phyloP scores from a whole-genome alignment of 805 yeast genomes.

The Tetrapisispora arboricola region DNA sequence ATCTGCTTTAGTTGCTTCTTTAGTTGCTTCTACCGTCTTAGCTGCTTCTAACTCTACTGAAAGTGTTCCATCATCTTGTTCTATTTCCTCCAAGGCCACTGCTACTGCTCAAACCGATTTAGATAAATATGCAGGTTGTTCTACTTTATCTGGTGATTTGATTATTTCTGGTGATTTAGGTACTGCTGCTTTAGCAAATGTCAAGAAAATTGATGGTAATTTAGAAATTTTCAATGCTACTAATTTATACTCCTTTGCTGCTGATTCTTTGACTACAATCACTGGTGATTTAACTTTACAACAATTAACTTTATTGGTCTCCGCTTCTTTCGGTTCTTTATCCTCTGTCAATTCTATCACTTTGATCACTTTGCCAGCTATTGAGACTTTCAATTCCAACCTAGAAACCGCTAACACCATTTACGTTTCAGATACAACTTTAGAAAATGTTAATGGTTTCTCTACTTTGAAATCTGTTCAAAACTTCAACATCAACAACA shows the following conservation, averaged over 20 bases:
- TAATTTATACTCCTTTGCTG: constrained; percentile 51
- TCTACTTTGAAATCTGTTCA: constrained; percentile 34
- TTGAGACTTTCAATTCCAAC: constrained; percentile 56
- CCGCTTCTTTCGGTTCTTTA: constrained; percentile 68
- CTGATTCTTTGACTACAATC: constrained; percentile 68
- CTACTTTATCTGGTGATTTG: constrained; percentile 72
- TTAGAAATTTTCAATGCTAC: constrained; percentile 59
- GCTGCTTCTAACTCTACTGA: constrained; percentile 18
- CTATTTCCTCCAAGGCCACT: constrained; percentile 49
- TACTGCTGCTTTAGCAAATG: constrained; percentile 59
- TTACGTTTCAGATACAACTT: constrained; percentile 62
- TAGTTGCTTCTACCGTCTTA: constrained; percentile 39
- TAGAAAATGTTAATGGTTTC: constrained; percentile 60
- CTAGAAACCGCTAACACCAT: constrained; percentile 65
- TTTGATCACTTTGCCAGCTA: constrained; percentile 81
- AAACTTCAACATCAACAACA: constrained; percentile 83
- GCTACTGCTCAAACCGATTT: constrained; percentile 75
- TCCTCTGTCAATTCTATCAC: constrained; percentile 71
- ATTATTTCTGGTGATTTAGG: constrained; percentile 56
- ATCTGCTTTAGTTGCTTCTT: constrained; percentile 38
- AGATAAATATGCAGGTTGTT: constrained; percentile 63
- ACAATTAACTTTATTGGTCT: constrained; percentile 53
- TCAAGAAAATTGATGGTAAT: constrained; percentile 69
- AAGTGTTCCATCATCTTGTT: constrained; percentile 52
- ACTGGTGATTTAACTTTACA: constrained; percentile 57